These are phyloP conservation scores for Lasiosphaeria miniovina DNA, from an alignment of 495 filamentous ascomycete species.

Conservation along the genomic window DNA sequence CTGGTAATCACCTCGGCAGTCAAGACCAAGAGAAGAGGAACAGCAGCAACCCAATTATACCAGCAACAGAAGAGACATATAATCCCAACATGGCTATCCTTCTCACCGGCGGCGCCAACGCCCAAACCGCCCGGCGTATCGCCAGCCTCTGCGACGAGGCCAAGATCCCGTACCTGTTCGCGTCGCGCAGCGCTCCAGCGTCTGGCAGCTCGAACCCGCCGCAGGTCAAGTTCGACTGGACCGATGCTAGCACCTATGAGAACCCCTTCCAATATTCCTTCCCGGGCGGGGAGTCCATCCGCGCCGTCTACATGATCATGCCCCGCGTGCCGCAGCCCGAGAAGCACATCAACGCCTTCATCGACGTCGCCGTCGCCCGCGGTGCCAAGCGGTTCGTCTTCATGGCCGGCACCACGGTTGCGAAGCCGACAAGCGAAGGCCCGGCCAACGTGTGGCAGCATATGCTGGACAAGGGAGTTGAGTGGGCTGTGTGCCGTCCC, in stretches of 20 bases:
- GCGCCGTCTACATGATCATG: conserved; percentile 4
- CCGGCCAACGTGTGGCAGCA: conserved; percentile 7
- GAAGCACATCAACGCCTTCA: conserved; percentile 6
- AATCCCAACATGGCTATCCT: conserved; percentile 5
- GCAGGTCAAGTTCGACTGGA: conserved; percentile 5
- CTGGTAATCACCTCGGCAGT: too few species aligned
- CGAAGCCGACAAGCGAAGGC: neutral
- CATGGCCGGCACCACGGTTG: conserved; percentile 4
- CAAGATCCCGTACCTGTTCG: conserved; percentile 2
- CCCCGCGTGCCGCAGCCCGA: conserved; percentile 1
- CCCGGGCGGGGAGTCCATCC: conserved; percentile 2
- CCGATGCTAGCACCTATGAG: neutral
- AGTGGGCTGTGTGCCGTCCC: conserved; percentile 4
- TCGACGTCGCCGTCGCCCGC: conserved; percentile 4
- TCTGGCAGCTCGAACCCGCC: neutral
- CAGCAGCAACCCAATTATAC: too few species aligned
- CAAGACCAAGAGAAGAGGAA: too few species aligned
- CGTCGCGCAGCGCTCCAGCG: neutral
- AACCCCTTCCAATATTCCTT: neutral
- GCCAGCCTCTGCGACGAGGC: neutral
- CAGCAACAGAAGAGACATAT: neutral
- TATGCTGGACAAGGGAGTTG: conserved; percentile 8
- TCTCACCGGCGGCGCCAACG: conserved; percentile 4
- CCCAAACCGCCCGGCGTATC: conserved; percentile 3
- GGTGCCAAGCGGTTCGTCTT: conserved; percentile 7